Evolutionary conservation across 1,284 basidiomycete genomes (phyloP), one percentile per base, ranked within the genome.

Genomic region (Paramarasmius palmivorus): DNA sequence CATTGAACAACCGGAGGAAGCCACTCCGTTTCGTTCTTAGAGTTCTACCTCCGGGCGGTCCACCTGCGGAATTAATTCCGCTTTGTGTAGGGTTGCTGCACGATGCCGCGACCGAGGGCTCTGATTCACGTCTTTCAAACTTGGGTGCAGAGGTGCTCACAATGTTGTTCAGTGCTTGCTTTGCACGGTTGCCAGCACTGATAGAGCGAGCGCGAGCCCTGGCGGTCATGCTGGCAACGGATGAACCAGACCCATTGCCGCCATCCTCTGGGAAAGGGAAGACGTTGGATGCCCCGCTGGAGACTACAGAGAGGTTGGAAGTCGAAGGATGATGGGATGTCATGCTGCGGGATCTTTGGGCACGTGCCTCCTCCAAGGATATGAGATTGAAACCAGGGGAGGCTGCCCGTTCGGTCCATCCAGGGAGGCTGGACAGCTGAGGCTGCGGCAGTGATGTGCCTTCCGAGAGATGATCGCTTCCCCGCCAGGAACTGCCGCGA

Each of bases 21-120:
- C 88, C 90, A 60, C 89, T 92, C 67, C 87, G 91, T 73, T 88
- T 88, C 54, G 83, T 81, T 63, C 81, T 86, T 39, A 90, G 63
- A 1, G 68, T 60, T 57, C 83, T 86, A 3, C 73, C 74, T 25
- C 71, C 59, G 34, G 48, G 52, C 56, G 52, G 19, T n/a, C 58
- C 46, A 57, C 29, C 12, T 12, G 29, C 6, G 29, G 29, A 32
- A 32, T 32, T 32, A 12, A 12, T 12, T 32, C 29, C 29, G 12
- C 12, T 32, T n/a, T n/a, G n/a, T 32, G 29, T 12, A 32, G 29
- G 12, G 29, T 37, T 56, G 37, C 45, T 48, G 1, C 46, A 32
- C 48, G 50, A n/a, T 54, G 46, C n/a, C 52, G 51, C 53, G 32
- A 66, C 46, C 19, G 58, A 47, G 4, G 69, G 64, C 38, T 77